Conservation (phyloP, 148 eudicot species). For the Rhododendron vialii region DNA sequence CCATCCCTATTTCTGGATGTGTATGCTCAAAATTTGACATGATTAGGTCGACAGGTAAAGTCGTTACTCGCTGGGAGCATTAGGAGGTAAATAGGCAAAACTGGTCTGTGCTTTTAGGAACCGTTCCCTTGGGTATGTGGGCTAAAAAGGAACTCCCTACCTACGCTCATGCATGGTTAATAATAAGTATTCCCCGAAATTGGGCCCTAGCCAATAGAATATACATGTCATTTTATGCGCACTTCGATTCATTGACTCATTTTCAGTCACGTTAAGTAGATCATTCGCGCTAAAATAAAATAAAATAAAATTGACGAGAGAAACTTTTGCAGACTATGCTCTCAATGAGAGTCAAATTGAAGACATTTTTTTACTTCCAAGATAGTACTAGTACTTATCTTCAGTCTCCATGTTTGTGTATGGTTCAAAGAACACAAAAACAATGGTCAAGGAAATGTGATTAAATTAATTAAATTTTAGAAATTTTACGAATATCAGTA, state of each 20-base stretch:
- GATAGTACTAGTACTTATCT: neutral
- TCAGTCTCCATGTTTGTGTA: neutral
- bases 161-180: too few species aligned
- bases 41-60: conserved; percentile 49
- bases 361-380: neutral
- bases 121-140: conserved; percentile 12
- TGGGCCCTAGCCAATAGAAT: neutral
- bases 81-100: conserved; percentile 26
- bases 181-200: neutral
- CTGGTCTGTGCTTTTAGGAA: conserved; percentile 35
- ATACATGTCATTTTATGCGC: neutral
- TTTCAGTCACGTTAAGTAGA: neutral
- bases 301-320: neutral
- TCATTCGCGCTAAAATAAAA: neutral
- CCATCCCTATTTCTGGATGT: too few species aligned
- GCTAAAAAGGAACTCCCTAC: conserved; percentile 7
- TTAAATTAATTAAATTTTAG: too few species aligned
- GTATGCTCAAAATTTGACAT: neutral
- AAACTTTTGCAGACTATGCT: neutral
- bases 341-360: neutral
- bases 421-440: neutral
- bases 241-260: neutral
- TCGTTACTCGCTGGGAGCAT: conserved; percentile 42
- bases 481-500: too few species aligned
- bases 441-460: neutral